Evolutionary conservation across 108 stramenopile genomes (phyloP), one percentile per base, ranked within the genome.

Genomic region (Nitzschia sp.): DNA sequence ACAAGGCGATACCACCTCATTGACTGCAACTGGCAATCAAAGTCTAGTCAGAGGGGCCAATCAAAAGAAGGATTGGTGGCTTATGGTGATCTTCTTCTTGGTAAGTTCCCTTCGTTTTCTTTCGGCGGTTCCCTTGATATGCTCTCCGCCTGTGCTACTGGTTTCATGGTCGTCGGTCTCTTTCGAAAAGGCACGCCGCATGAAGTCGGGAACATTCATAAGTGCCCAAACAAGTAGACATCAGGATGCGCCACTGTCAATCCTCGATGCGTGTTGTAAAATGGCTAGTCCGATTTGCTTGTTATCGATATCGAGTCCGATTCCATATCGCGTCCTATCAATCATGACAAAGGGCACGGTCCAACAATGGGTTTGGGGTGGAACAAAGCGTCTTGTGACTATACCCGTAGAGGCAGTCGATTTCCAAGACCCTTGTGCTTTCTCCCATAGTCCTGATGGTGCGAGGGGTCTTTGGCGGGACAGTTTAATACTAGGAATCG

Each of bases 371-470:
- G 82, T 78, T 13, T 75, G 58, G 8, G 78, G 66, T 30, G 80
- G 79, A 53, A 83, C 80, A 13, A 58, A 60, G 11, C 58, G 76
- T n/a, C n/a, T 65, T 15, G 30, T 68, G 35, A 66, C 64, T 30
- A 66, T 71, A 4, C 82, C 82, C 5, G 82, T 83, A 11, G 82
- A 75, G 42, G 79, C 34, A 30, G 59, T 64, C 13, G 80, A 53
- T 36, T 80, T 75, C 82, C 82, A 83, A 25, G 82, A 83, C 25
- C 82, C 82, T 13, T 77, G 71, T 29, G 78, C 78, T 66, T 60
- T 25, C 46, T 80, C 59, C 82, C 82, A 83, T 34, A 83, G 46
- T 76, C 66, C 48, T 53, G 34, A 3, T 15, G 13, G 27, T 83
- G 79, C 15, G 70, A 54, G 18, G 49, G 49, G 21, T 51, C 49